Conservation (phyloP, 2,329 filamentous ascomycete genomes). For the Venturia oleaginea region DNA sequence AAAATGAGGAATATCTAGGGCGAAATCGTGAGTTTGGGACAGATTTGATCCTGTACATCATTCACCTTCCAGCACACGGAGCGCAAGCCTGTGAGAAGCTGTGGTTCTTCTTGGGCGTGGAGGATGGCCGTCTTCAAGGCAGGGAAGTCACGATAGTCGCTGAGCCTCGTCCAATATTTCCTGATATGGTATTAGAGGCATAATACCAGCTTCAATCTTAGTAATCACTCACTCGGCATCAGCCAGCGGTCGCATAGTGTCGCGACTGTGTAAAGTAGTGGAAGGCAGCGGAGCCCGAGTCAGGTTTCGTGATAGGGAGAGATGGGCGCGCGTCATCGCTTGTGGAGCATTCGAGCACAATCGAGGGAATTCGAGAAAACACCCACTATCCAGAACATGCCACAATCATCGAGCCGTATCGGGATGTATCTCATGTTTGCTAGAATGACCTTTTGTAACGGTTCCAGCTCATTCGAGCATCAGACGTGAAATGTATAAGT, state of each 20-base stretch:
- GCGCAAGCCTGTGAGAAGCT: slow-evolving; percentile 48
- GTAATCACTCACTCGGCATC: background rate
- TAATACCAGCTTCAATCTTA: background rate
- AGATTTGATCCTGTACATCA: slow-evolving; percentile 4
- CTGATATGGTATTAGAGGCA: background rate
- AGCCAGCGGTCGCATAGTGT: background rate
- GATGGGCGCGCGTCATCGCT: background rate
- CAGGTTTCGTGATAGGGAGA: background rate
- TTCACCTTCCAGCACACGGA: slow-evolving; percentile 87
- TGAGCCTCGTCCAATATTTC: slow-evolving; percentile 7
- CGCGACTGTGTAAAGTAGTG: background rate
- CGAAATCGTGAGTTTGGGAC: slow-evolving; percentile 11
- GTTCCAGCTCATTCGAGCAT: background rate
- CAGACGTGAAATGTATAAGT: background rate
- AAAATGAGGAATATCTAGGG: slow-evolving; percentile 67
- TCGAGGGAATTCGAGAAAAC: background rate
- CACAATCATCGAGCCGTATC: background rate
- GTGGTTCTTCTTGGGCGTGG: slow-evolving; percentile 2
- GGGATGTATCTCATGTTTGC: background rate
- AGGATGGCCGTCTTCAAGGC: slow-evolving; percentile 7
- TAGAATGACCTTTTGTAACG: background rate
- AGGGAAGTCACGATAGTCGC: slow-evolving; percentile 5
- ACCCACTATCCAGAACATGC: background rate
- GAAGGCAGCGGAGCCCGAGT: background rate
- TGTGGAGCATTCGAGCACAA: background rate